Evolutionary conservation across 2,329 filamentous ascomycete genomes (phyloP).

Genomic region (Neofusicoccum parvum): DNA sequence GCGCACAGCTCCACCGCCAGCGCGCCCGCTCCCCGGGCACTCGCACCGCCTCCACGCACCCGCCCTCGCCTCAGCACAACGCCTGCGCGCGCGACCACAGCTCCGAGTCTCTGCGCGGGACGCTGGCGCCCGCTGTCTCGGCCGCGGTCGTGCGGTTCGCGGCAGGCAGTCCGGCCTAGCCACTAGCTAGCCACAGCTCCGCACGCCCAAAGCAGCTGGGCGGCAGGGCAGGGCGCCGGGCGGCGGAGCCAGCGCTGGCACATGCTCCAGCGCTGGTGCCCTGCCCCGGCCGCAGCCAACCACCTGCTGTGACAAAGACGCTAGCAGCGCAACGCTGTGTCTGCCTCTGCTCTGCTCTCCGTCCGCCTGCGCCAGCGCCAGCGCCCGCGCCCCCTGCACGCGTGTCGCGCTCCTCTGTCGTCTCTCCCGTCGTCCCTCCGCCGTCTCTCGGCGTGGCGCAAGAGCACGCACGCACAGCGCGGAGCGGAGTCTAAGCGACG

Average conservation of each 20-base stretch:
- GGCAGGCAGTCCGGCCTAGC: neutral
- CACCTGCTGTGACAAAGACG: neutral
- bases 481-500: constrained; percentile 20
- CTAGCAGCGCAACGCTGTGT: neutral
- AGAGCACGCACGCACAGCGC: constrained; percentile 18
- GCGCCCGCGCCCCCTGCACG: neutral
- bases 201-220: constrained; percentile 7
- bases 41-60: neutral
- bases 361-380: neutral
- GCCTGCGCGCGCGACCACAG: neutral
- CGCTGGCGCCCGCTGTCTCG: neutral
- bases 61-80: too few species aligned
- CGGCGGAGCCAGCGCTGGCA: neutral
- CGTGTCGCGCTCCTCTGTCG: neutral
- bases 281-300: neutral
- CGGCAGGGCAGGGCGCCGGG: neutral
- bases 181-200: constrained; percentile 9
- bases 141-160: neutral
- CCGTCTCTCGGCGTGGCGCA: constrained; percentile 11
- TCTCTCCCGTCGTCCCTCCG: neutral
- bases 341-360: constrained; percentile 2
- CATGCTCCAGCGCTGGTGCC: neutral
- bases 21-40: constrained; percentile 5
- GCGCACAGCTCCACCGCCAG: constrained; percentile 1
- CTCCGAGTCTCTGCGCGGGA: neutral